These are phyloP conservation scores for Marsdenia floribunda DNA, from an alignment of 257 asterid species.

Conservation along the genomic window DNA sequence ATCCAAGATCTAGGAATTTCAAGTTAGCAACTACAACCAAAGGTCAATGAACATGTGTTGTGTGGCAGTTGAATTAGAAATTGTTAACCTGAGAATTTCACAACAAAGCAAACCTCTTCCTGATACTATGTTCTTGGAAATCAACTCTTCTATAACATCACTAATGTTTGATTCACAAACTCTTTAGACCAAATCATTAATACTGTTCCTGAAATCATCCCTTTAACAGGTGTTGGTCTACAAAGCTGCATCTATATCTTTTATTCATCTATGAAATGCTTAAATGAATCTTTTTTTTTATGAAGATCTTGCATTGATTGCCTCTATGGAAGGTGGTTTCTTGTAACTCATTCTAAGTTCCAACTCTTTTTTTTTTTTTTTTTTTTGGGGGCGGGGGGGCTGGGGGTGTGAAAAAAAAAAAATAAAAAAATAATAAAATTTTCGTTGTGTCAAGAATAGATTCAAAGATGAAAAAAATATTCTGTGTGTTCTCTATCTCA, in stretches of 20 bases:
- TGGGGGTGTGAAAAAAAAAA: too few species aligned
- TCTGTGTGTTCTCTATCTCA: too few species aligned
- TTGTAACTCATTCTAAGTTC: neutral
- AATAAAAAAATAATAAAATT: too few species aligned
- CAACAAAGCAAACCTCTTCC: slow-evolving; percentile 33
- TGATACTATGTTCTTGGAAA: slow-evolving; percentile 18
- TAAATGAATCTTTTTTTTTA: too few species aligned
- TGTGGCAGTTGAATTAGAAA: neutral
- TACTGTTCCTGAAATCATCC: slow-evolving; percentile 23
- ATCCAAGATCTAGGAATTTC: slow-evolving; percentile 25
- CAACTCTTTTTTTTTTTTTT: too few species aligned
- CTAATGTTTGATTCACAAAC: slow-evolving; percentile 14
- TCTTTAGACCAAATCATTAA: slow-evolving; percentile 14
- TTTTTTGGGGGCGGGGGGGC: too few species aligned
- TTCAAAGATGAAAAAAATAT: too few species aligned
- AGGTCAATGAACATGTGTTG: slow-evolving; percentile 12
- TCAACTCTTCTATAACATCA: slow-evolving; percentile 10
- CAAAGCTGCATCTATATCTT: neutral
- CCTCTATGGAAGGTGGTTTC: neutral
- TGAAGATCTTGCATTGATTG: too few species aligned
- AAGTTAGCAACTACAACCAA: slow-evolving; percentile 22
- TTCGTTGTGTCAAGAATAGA: too few species aligned
- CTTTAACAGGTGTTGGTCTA: slow-evolving; percentile 14
- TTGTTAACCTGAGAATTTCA: slow-evolving; percentile 15
- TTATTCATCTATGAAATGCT: neutral